phyloP scores from a whole-genome alignment of 2,329 filamentous ascomycete species.

The Fusarium sp. region DNA sequence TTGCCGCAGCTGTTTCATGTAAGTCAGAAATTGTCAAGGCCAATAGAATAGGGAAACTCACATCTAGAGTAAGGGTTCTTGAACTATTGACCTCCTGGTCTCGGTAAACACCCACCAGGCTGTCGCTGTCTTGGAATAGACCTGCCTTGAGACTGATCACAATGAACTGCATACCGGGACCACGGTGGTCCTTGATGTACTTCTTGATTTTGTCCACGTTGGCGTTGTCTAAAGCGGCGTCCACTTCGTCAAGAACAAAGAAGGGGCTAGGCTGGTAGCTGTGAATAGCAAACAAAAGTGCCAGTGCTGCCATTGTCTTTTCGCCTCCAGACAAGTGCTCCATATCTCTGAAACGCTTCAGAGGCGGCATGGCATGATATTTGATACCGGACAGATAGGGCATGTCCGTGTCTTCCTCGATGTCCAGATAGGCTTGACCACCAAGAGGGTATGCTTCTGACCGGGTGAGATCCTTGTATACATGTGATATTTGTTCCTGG shows the following conservation, averaged over 20 bases:
- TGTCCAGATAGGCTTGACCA: constrained; percentile 86
- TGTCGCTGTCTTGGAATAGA: constrained; percentile 95
- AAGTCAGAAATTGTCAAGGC: constrained; percentile 1
- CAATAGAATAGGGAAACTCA: constrained; percentile 61
- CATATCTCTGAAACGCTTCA: constrained; percentile 99
- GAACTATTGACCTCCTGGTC: constrained; percentile 95
- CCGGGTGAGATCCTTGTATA: constrained; percentile 94
- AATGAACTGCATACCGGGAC: constrained; percentile 98
- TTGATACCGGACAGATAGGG: constrained; percentile 96
- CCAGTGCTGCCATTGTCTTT: constrained; percentile 97
- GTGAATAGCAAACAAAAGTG: constrained; percentile 96
- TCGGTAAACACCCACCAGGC: constrained; percentile 91
- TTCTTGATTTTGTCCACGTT: constrained; percentile 97
- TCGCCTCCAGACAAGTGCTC: constrained; percentile 96
- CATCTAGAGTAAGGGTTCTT: constrained; percentile 90
- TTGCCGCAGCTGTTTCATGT: constrained; percentile 44
- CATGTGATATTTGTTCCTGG: constrained; percentile 88
- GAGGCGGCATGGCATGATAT: constrained; percentile 97
- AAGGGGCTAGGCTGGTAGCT: constrained; percentile 95
- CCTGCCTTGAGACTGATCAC: constrained; percentile 97
- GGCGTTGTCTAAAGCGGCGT: constrained; percentile 96
- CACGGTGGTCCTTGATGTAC: constrained; percentile 92
- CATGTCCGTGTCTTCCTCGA: constrained; percentile 92
- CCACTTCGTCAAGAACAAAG: constrained; percentile 97
- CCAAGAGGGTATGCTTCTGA: constrained; percentile 93